Evolutionary conservation across 345 rosid genomes (phyloP), one percentile per base, ranked within the genome.

Genomic region (Geranium brycei): DNA sequence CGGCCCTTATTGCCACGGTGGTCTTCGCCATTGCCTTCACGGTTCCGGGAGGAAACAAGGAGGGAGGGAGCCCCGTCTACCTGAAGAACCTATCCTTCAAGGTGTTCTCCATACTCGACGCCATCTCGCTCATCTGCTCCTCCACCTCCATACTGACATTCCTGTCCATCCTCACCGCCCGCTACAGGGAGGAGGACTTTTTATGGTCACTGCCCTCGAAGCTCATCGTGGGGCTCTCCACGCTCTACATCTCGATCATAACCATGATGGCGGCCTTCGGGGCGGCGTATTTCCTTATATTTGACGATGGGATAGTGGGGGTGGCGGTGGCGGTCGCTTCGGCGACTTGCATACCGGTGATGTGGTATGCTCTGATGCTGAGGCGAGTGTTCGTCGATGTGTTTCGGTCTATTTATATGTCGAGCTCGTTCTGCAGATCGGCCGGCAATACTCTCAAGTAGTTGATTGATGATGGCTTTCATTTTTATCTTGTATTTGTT

Each of bases 1-100:
- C 63, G 41, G 30, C 63, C 16, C 23, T 66, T 0, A 41, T 66
- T 2, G 62, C 62, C 19, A 66, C 57, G 0, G 15, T 58, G 4
- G 62, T 19, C 6, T 66, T 66, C 1, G 40, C 68, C 0, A 62
- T 56, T 13, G 62, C 68, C 18, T 35, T 65, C 13, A 32, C 55
- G 0, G 55, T 65, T n/a, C 68, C 68, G 13, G 68, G 61, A n/a
- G 68, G 68, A 17, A 17, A 5, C 31, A 17, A 56, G 4, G 23
- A 32, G 4, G 56, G 35, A 0, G 68, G 68, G 31, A 2, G 3
- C 17, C 40, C 57, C 0, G 1, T 8, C 19, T 40, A 35, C 38
- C 3, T 38, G 4, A 1, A 4, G 3, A 66, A 19, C 8, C 2
- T 5, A 1, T 14, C 16, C 15, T 58, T 66, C 11, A 38, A 13